Evolutionary conservation across 805 yeast genomes (phyloP).

Genomic region (Kuraishia molischiana): DNA sequence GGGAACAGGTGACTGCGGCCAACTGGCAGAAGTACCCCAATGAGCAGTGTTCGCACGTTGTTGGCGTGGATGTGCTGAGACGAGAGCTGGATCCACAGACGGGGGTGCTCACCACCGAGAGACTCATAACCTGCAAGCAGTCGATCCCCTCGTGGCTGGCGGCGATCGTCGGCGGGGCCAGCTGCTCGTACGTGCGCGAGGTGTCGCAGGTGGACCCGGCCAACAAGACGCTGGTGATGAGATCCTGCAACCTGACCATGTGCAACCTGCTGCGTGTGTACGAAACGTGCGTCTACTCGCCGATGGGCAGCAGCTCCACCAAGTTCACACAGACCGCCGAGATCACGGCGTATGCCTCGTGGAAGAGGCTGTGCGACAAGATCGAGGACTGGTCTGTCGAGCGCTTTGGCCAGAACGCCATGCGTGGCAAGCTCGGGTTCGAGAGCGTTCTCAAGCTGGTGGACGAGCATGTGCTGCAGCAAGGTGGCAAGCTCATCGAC

Average conservation of each 20-base stretch:
- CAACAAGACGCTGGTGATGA: constrained; percentile 53
- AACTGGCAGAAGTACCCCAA: constrained; percentile 98
- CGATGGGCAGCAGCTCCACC: constrained; percentile 55
- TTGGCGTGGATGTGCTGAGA: constrained; percentile 81
- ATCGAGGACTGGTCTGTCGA: constrained; percentile 90
- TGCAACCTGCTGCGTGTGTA: constrained; percentile 64
- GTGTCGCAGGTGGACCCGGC: constrained; percentile 73
- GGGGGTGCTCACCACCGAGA: constrained; percentile 62
- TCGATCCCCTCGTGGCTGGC: constrained; percentile 77
- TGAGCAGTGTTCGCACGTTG: constrained; percentile 83
- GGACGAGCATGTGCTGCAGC: constrained; percentile 8
- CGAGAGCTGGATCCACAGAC: constrained; percentile 52
- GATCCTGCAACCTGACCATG: constrained; percentile 84
- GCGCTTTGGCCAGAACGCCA: constrained; percentile 82
- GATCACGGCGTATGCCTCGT: constrained; percentile 74
- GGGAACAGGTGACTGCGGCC: constrained; percentile 94
- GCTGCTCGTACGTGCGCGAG: constrained; percentile 77
- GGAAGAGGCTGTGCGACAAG: constrained; percentile 62
- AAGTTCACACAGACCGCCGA: constrained; percentile 75
- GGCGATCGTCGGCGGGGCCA: constrained; percentile 61
- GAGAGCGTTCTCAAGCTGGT: constrained; percentile 52
- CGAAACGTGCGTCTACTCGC: constrained; percentile 78
- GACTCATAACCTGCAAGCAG: constrained; percentile 84
- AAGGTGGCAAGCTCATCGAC: constrained; percentile 3
- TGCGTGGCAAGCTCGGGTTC: constrained; percentile 73